Percentiles rank a stretch among this genome's conserved stretches.
phyloP scores from a whole-genome alignment of 108 stramenopile genomes.

The Schizochytrium sp. region DNA sequence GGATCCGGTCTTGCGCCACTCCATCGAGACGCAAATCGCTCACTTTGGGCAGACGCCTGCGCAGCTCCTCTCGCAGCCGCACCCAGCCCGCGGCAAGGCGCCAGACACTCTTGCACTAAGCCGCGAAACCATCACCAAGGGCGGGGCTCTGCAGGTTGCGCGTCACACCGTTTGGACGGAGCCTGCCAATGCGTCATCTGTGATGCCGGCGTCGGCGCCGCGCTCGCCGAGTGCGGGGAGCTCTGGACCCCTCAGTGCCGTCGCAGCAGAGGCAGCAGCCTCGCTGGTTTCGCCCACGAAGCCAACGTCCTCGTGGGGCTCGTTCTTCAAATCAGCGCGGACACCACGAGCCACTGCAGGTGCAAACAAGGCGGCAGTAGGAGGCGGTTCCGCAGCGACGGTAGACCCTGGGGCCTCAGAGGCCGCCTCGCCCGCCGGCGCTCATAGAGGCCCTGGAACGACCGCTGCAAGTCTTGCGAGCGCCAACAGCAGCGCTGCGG shows the following conservation, averaged over 20 bases:
- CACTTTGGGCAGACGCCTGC: constrained; percentile 94
- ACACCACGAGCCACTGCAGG: too few relatives aligned
- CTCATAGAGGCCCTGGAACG: too few relatives aligned
- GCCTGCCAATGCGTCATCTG: background rate
- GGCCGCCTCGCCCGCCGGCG: background rate
- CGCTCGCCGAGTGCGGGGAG: background rate
- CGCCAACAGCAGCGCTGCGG: background rate
- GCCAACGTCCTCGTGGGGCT: background rate
- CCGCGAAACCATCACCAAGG: background rate
- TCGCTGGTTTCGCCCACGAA: background rate
- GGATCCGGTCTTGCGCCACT: constrained; percentile 68
- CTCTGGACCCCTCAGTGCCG: background rate
- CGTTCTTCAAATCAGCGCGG: background rate
- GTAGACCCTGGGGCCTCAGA: background rate
- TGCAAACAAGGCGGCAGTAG: too few relatives aligned
- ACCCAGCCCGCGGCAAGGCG: constrained; percentile 31
- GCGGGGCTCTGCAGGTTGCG: background rate
- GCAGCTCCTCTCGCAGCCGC: constrained; percentile 61
- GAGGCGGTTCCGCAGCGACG: background rate
- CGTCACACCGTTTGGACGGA: background rate
- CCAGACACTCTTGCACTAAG: background rate
- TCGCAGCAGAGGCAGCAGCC: background rate
- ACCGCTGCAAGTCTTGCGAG: too few relatives aligned
- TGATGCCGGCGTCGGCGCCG: background rate
- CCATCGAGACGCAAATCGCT: constrained; percentile 81